Percentiles rank a stretch among this genome's conserved stretches.
Evolutionary conservation across 2,329 filamentous ascomycete species (phyloP).

Genomic region (Cordyceps javanica): DNA sequence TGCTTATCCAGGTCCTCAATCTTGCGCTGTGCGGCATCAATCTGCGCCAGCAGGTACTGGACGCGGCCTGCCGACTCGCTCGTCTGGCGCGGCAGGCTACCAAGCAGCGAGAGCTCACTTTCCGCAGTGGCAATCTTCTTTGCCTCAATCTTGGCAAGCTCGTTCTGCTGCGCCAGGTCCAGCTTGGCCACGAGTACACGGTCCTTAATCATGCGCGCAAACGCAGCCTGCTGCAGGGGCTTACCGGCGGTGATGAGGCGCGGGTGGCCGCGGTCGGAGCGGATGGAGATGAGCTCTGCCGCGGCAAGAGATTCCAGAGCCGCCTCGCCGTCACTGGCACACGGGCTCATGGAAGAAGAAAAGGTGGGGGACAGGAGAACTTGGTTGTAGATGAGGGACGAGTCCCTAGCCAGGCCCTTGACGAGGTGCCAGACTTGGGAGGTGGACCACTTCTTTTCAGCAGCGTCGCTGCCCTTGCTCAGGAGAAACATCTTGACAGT

Average conservation of each 20-base stretch:
- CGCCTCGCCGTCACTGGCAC: constrained; percentile 58
- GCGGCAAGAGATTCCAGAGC: constrained; percentile 76
- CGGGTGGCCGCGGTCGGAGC: constrained; percentile 67
- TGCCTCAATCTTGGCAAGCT: constrained; percentile 66
- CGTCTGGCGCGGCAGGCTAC: constrained; percentile 63
- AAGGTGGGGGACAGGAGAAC: constrained; percentile 73
- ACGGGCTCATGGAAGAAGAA: constrained; percentile 44
- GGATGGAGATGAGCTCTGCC: constrained; percentile 77
- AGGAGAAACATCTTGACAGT: constrained; percentile 91
- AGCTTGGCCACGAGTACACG: constrained; percentile 66
- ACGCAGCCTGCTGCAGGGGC: constrained; percentile 81
- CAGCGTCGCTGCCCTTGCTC: constrained; percentile 42
- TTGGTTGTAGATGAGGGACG: constrained; percentile 75
- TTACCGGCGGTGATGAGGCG: constrained; percentile 72
- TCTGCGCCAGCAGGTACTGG: constrained; percentile 66
- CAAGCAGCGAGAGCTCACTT: constrained; percentile 67
- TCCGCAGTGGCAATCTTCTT: constrained; percentile 74
- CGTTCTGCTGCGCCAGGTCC: constrained; percentile 62
- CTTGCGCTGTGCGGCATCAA: constrained; percentile 67
- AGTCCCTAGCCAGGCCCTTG: constrained; percentile 64
- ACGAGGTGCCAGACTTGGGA: constrained; percentile 91
- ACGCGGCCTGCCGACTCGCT: constrained; percentile 60
- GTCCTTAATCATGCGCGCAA: constrained; percentile 65
- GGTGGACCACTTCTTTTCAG: constrained; percentile 62
- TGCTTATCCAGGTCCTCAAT: constrained; percentile 69